Conservation (phyloP, 2,329 filamentous ascomycete genomes). For the Bipolaris victoriae region DNA sequence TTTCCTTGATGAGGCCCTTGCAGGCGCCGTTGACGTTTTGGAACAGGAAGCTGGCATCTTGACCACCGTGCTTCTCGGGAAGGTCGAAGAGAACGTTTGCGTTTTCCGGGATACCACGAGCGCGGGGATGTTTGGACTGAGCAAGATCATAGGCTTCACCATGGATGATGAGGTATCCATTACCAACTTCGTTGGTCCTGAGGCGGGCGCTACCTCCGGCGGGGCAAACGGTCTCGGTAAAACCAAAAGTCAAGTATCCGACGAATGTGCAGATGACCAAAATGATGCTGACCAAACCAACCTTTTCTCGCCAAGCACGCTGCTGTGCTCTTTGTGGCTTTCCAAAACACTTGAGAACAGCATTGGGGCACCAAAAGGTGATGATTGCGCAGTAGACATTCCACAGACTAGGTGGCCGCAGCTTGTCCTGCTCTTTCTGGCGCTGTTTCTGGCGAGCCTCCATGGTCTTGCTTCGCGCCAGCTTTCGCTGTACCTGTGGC, state of each 20-base stretch:
- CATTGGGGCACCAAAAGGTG: constrained; percentile 93
- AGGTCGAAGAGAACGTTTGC: constrained; percentile 88
- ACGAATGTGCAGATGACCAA: constrained; percentile 84
- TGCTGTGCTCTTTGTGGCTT: constrained; percentile 85
- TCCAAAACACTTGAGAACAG: constrained; percentile 82
- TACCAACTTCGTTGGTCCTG: constrained; percentile 79
- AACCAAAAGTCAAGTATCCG: constrained; percentile 95
- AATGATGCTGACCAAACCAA: constrained; percentile 95
- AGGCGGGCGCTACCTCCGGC: constrained; percentile 70
- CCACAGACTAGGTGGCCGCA: constrained; percentile 86
- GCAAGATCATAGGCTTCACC: constrained; percentile 87
- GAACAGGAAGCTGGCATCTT: constrained; percentile 95
- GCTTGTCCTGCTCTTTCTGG: constrained; percentile 66
- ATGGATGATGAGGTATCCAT: constrained; percentile 94
- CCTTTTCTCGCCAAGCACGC: constrained; percentile 96
- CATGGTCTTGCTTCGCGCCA: constrained; percentile 67
- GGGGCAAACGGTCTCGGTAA: constrained; percentile 86
- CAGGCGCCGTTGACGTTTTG: constrained; percentile 98
- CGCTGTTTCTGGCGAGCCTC: constrained; percentile 66
- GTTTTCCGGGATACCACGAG: constrained; percentile 73
- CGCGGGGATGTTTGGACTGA: constrained; percentile 76
- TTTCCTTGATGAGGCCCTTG: constrained; percentile 82
- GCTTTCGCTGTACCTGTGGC: constrained; percentile 60
- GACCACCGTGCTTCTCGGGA: constrained; percentile 79
- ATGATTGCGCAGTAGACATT: constrained; percentile 92